phyloP scores from a whole-genome alignment of 176 grass and related monocot genomes.

The Poa annua region DNA sequence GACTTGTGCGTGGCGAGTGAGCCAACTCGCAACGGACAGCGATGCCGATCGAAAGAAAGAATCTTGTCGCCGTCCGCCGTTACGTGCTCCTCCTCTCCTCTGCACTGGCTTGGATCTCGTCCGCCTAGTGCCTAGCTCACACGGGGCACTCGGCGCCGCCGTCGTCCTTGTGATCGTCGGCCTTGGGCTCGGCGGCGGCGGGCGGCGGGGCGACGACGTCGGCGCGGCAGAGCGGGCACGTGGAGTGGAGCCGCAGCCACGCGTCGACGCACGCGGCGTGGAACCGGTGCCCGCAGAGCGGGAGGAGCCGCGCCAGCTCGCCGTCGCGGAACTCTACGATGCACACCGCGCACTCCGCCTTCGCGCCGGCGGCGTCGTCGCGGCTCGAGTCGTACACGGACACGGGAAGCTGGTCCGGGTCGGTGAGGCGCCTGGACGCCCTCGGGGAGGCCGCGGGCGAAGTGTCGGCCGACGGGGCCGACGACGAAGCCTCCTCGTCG shows the following conservation, averaged over 20 bases:
- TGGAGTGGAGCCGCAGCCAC: constrained; percentile 59
- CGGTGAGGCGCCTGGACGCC: neutral
- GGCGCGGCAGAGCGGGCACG: constrained; percentile 73
- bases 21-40: neutral
- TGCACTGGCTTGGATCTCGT: neutral
- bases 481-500: neutral
- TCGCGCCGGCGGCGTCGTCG: neutral
- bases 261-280: constrained; percentile 61
- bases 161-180: constrained; percentile 6
- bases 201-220: constrained; percentile 16
- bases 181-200: neutral
- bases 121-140: neutral
- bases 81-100: constrained; percentile 14
- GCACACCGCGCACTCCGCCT: constrained; percentile 66
- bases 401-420: constrained; percentile 38
- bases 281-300: constrained; percentile 60
- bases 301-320: constrained; percentile 49
- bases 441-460: constrained; percentile 36
- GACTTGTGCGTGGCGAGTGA: neutral
- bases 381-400: constrained; percentile 42
- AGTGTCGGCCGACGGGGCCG: neutral
- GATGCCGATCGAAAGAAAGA: neutral
- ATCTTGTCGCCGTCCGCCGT: constrained; percentile 16
- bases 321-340: constrained; percentile 64
- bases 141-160: neutral